These are phyloP conservation scores for Colletotrichum sp. DNA, from an alignment of 2,329 filamentous ascomycete species.

Conservation along the genomic window DNA sequence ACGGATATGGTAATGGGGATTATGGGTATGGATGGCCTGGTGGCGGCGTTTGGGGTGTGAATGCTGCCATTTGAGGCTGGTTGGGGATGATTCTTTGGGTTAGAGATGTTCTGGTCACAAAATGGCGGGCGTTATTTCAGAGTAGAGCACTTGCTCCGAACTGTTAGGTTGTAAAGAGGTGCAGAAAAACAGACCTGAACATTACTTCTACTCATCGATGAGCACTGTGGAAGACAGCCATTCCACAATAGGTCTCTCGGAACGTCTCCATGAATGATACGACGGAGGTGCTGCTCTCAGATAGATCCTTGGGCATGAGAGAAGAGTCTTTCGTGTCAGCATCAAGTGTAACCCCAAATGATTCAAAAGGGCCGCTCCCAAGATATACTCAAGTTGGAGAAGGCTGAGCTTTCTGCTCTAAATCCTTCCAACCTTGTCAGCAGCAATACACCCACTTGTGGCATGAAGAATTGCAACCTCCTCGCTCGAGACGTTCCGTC, in stretches of 20 bases:
- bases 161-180: background rate
- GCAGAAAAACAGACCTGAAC: background rate
- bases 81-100: background rate
- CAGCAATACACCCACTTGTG: background rate
- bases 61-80: background rate
- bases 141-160: background rate
- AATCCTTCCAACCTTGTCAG: background rate
- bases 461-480: background rate
- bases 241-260: background rate
- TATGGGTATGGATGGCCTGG: background rate
- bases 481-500: rapidly evolving
- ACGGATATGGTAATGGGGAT: background rate
- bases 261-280: background rate
- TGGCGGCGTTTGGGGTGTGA: slow-evolving; percentile 2
- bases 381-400: background rate
- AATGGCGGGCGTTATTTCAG: background rate
- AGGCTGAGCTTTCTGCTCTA: background rate
- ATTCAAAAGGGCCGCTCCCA: background rate
- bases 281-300: background rate
- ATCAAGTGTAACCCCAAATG: background rate
- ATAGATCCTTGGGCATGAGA: background rate
- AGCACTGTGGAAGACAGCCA: background rate
- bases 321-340: background rate
- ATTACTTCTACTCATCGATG: background rate
- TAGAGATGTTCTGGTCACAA: background rate